Evolutionary conservation across 345 rosid genomes (phyloP).

Genomic region (Bruguiera gymnorhiza): DNA sequence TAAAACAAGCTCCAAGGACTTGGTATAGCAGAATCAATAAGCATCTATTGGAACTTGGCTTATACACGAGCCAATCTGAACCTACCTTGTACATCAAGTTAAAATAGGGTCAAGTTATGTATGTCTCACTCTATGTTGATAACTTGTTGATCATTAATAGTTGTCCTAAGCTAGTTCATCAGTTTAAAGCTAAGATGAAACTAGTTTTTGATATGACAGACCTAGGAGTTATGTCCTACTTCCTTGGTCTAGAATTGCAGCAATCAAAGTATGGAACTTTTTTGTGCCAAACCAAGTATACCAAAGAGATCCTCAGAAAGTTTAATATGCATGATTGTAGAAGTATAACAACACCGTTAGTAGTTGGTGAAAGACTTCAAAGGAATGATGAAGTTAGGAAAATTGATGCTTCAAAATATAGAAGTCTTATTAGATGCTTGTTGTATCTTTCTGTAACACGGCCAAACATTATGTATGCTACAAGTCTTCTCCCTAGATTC

Average conservation of each 20-base stretch:
- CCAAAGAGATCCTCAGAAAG: neutral
- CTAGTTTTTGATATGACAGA: neutral
- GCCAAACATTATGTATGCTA: neutral
- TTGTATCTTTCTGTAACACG: neutral
- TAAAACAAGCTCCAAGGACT: neutral
- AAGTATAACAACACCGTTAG: neutral
- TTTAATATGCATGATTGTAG: neutral
- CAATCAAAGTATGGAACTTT: neutral
- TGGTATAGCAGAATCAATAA: neutral
- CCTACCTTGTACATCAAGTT: neutral
- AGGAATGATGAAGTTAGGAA: neutral
- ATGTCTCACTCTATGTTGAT: neutral
- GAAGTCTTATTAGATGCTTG: neutral
- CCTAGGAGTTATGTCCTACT: neutral
- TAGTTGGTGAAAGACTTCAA: neutral
- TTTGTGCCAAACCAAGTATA: neutral
- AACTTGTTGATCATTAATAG: neutral
- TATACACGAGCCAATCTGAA: neutral
- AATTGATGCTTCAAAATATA: neutral
- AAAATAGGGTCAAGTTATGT: neutral
- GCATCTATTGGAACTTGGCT: neutral
- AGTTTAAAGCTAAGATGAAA: neutral
- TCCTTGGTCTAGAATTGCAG: neutral
- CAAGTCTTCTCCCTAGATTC: neutral
- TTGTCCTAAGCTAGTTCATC: neutral